A percentile compares a stretch with the other conserved stretches of the same genome.
Evolutionary conservation across 1,284 basidiomycete species (phyloP).

Genomic region (Grifola frondosa): DNA sequence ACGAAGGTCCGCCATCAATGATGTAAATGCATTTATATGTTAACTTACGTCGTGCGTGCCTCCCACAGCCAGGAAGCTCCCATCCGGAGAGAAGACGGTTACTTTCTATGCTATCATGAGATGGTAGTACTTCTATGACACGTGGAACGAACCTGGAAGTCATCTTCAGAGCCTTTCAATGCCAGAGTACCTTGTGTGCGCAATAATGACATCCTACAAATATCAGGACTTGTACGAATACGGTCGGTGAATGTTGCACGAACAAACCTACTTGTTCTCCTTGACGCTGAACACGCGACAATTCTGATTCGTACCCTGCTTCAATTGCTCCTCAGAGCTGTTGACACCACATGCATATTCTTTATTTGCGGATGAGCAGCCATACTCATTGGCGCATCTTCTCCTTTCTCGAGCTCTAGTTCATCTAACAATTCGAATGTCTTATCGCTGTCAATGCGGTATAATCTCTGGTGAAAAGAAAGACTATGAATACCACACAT

Average conservation of each 20-base stretch:
- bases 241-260: background rate
- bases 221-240: background rate
- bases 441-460: conserved; percentile 60
- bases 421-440: conserved; percentile 65
- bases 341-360: conserved; percentile 84
- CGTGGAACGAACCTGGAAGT: conserved; percentile 72
- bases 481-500: too few species aligned
- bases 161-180: conserved; percentile 56
- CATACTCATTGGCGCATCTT: conserved; percentile 95
- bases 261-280: conserved; percentile 54
- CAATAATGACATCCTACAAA: conserved; percentile 51
- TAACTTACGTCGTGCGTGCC: conserved; percentile 61
- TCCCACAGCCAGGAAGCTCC: conserved; percentile 58
- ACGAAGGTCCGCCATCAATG: background rate
- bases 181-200: conserved; percentile 62
- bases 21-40: background rate
- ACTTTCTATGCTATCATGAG: conserved; percentile 59
- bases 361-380: conserved; percentile 59
- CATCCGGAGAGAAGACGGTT: conserved; percentile 69
- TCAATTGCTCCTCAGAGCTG: conserved; percentile 61
- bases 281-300: conserved; percentile 70
- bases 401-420: conserved; percentile 72
- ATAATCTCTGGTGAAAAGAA: conserved; percentile 60
- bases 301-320: conserved; percentile 75
- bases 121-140: too few species aligned